Evolutionary conservation across 768 basidiomycete species (phyloP).

Genomic region (Kwoniella dendrophila): DNA sequence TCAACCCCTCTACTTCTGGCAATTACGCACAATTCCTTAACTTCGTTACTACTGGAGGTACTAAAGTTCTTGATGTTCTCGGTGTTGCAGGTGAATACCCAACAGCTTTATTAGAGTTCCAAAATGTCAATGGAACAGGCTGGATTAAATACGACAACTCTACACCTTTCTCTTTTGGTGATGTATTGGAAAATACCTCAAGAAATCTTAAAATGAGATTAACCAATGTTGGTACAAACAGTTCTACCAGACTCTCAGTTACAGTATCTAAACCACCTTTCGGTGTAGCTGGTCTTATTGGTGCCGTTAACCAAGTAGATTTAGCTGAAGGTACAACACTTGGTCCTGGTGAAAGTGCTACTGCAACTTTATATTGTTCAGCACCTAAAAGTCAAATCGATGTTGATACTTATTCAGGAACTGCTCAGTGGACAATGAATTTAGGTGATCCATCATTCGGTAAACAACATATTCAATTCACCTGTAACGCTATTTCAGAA

Average conservation of each 20-base stretch:
- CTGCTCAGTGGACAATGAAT: constrained; percentile 20
- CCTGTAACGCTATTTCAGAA: constrained; percentile 16
- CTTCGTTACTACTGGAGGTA: constrained; percentile 13
- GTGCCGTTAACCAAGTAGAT: constrained; percentile 20
- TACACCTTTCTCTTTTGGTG: constrained; percentile 19
- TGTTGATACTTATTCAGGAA: constrained; percentile 12
- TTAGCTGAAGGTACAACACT: constrained; percentile 20
- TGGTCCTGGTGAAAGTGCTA: constrained; percentile 19
- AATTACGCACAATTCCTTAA: constrained; percentile 20
- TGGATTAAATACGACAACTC: constrained; percentile 22
- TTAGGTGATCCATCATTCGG: constrained; percentile 18
- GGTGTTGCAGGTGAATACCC: constrained; percentile 19
- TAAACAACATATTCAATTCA: constrained; percentile 20
- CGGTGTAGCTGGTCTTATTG: constrained; percentile 18
- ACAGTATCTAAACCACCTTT: constrained; percentile 24
- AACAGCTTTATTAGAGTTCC: constrained; percentile 19
- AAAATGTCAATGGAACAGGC: constrained; percentile 15
- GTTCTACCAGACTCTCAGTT: constrained; percentile 15
- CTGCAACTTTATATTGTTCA: constrained; percentile 18
- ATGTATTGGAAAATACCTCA: constrained; percentile 18
- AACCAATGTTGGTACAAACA: constrained; percentile 17
- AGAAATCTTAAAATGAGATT: constrained; percentile 18
- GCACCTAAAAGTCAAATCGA: constrained; percentile 22
- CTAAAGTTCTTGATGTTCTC: constrained; percentile 11
- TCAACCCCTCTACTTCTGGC: constrained; percentile 15